These are phyloP conservation scores for Chlamydomonas applanata DNA, from an alignment of 139 green algal genomes.

Conservation along the genomic window DNA sequence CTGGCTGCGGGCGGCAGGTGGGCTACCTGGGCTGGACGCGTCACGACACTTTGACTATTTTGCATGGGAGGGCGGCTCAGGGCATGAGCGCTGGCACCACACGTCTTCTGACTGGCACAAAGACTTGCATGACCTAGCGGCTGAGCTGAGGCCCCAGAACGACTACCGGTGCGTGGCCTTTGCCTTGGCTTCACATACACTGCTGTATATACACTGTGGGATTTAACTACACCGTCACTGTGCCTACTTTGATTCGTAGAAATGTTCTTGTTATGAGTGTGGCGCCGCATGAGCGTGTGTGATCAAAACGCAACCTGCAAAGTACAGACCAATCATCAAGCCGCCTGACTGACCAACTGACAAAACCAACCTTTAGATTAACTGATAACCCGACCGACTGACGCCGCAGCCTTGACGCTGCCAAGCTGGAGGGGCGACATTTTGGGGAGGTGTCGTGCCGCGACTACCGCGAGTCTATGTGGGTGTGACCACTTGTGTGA, in stretches of 20 bases:
- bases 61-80: slow-evolving; percentile 78
- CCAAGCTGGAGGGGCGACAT: slow-evolving; percentile 62
- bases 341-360: too few relatives aligned
- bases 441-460: slow-evolving; percentile 90
- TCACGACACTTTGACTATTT: slow-evolving; percentile 89
- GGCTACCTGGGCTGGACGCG: slow-evolving; percentile 36
- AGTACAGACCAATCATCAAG: too few relatives aligned
- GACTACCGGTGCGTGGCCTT: slow-evolving; percentile 74
- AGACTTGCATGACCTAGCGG: slow-evolving; percentile 58
- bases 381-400: too few relatives aligned
- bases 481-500: slow-evolving; percentile 26
- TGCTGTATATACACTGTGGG: neutral
- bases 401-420: slow-evolving; percentile 66
- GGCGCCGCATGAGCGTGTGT: too few relatives aligned
- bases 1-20: neutral
- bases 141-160: slow-evolving; percentile 75
- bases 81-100: slow-evolving; percentile 79
- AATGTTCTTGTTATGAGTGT: too few relatives aligned
- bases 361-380: too few relatives aligned
- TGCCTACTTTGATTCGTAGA: too few relatives aligned
- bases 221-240: too few relatives aligned
- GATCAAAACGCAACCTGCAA: too few relatives aligned
- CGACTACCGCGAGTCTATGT: slow-evolving; percentile 86
- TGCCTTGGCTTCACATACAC: neutral
- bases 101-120: slow-evolving; percentile 65